A percentile compares a stretch with the other conserved stretches of the same genome.
Evolutionary conservation across 345 rosid species (phyloP).

Genomic region (Sisymbrium irio): DNA sequence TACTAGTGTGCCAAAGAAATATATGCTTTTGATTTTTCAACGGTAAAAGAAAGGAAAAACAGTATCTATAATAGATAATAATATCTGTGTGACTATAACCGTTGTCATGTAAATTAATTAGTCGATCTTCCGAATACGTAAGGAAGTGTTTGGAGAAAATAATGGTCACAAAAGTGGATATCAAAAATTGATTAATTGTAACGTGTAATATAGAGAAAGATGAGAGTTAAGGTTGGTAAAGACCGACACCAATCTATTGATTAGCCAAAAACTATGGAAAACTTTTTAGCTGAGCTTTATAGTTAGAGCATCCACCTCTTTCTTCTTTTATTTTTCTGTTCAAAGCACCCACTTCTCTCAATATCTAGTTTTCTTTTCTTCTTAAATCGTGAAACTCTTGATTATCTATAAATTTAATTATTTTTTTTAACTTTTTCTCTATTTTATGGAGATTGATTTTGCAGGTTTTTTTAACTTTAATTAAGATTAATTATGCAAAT

Average conservation of each 20-base stretch:
- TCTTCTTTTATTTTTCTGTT: too few species aligned
- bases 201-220: conserved; percentile 15
- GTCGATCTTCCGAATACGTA: conserved; percentile 13
- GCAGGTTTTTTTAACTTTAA: neutral
- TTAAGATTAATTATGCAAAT: neutral
- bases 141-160: conserved; percentile 21
- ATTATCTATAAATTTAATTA: neutral
- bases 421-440: neutral
- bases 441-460: neutral
- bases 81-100: conserved; percentile 19
- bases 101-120: conserved; percentile 22
- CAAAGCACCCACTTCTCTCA: neutral
- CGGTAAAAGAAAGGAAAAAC: neutral
- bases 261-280: conserved; percentile 3
- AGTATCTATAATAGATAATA: conserved; percentile 3
- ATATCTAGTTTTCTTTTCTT: neutral
- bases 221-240: conserved; percentile 30
- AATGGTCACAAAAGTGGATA: conserved; percentile 17
- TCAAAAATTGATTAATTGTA: conserved; percentile 12
- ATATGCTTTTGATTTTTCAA: conserved; percentile 16
- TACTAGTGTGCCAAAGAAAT: conserved; percentile 24
- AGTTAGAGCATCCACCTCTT: conserved; percentile 17
- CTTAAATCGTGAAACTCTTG: neutral
- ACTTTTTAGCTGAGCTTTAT: conserved; percentile 16
- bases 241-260: conserved; percentile 32